Base-by-base conservation (phyloP, 2,329 filamentous ascomycete species). In the Apiospora kogelbergensis region DNA sequence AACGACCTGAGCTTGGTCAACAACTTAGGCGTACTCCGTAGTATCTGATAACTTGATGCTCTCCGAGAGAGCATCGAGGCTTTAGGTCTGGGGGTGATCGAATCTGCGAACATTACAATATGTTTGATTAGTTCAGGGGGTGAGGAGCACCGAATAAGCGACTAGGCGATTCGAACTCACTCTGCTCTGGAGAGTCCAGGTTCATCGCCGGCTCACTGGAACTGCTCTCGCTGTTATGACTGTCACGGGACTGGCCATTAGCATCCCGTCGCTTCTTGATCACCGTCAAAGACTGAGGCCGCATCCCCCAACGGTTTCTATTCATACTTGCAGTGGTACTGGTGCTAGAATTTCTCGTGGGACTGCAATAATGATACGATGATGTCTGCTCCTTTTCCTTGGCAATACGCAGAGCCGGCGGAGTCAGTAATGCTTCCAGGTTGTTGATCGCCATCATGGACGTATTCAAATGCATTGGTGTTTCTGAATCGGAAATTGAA, bases 1-100 rank as follows among this genome's bases (percentile, higher is more conserved):
- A 76, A 71, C 30, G 74, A 76, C 6, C 75, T 72, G 53, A 75
- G 44, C 41, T 71, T 72, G 2, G 68, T 67, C 24, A 74, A 70
- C 20, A 72, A 68, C 3, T 70, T 72, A 33, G 74, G 75, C 22
- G 73, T 72, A 2, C 70, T 63, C 17, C 64, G 69, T 33, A 70
- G 70, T 22, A 71, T 26, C 48, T 66, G 42, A 37, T 71, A 68
- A 46, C 72, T 76, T 9, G 71, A 71, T 30, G 72, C 71, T 46
- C 71, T 73, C 41, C 72, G 71, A 45, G 68, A 66, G 15, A 22
- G 37, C 26, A n/a, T 33, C 22, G 30, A 69, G 37, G 71, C 67
- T 20, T 57, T 63, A 10, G 70, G 63, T 41, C 71, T 71, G 3
- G 71, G 73, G 20, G 40, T 65, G 40, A 30, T 44, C n/a, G 22